phyloP scores from a whole-genome alignment of 202 grass and related monocot species.

The Cymbopogon flexuosus region DNA sequence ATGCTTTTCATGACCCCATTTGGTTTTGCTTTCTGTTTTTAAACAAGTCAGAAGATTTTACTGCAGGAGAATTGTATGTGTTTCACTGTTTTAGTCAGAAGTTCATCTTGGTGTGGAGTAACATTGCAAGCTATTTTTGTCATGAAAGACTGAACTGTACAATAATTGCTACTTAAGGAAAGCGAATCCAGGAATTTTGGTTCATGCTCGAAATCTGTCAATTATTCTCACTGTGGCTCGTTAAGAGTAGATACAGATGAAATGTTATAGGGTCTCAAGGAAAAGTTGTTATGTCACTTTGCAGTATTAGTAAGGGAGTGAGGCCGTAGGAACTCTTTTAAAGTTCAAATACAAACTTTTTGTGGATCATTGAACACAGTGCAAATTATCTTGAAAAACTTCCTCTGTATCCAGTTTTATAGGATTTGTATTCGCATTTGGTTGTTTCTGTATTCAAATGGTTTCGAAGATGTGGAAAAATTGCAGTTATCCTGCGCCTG shows the following conservation, averaged over 20 bases:
- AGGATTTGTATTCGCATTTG: background rate
- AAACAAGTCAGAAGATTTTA: background rate
- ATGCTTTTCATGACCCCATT: background rate
- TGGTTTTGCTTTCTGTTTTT: background rate
- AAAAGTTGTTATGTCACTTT: background rate
- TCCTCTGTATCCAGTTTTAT: background rate
- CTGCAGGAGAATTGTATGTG: background rate
- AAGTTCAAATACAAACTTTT: background rate
- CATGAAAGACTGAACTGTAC: background rate
- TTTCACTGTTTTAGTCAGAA: background rate
- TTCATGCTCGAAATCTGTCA: background rate
- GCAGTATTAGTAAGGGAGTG: background rate
- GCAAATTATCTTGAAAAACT: background rate
- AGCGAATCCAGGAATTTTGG: background rate
- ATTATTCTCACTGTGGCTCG: background rate
- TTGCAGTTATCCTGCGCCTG: too few species aligned
- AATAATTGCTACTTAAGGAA: too few species aligned
- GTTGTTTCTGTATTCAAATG: background rate
- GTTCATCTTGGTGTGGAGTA: background rate
- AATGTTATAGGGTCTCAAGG: background rate
- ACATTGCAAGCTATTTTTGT: background rate
- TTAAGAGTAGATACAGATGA: too few species aligned
- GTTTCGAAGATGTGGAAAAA: background rate
- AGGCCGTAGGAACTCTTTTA: background rate
- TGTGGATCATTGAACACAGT: background rate